Percentiles rank a stretch among this genome's conserved stretches.
Evolutionary conservation across 441 rosid species (phyloP).

Genomic region (Lepidium campestre): DNA sequence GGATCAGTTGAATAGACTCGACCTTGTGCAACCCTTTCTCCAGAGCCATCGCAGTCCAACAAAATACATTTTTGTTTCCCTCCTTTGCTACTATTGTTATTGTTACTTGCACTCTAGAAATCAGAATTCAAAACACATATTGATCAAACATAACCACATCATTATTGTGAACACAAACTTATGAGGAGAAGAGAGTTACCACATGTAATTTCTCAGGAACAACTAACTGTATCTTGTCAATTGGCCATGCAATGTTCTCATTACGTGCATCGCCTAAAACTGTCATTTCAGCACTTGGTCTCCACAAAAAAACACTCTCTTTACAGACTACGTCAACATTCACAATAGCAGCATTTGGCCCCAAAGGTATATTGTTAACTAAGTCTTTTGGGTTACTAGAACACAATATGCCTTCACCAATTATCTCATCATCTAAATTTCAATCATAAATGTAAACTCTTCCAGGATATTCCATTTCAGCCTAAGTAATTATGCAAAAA

Average conservation of each 20-base stretch:
- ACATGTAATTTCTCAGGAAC: neutral
- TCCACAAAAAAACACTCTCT: too few relatives aligned
- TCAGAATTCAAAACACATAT: neutral
- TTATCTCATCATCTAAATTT: neutral
- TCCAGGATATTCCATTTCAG: too few relatives aligned
- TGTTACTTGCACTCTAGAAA: neutral
- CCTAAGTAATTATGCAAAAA: neutral
- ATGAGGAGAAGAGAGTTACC: neutral
- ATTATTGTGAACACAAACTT: neutral
- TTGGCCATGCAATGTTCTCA: too few relatives aligned
- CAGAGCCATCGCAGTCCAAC: neutral
- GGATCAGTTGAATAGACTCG: neutral
- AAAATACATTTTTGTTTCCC: neutral
- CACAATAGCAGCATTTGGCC: neutral
- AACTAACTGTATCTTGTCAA: neutral
- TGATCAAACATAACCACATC: neutral
- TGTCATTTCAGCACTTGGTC: too few relatives aligned
- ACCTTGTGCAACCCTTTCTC: neutral
- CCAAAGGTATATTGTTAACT: neutral
- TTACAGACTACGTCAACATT: neutral
- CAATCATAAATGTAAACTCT: neutral
- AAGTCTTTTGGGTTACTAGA: neutral
- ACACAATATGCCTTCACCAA: neutral
- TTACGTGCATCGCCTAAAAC: too few relatives aligned
- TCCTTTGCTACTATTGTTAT: neutral